Percentiles rank a stretch among this genome's conserved stretches.
phyloP scores from a whole-genome alignment of 108 stramenopile species.

The Cyclotella cryptica region DNA sequence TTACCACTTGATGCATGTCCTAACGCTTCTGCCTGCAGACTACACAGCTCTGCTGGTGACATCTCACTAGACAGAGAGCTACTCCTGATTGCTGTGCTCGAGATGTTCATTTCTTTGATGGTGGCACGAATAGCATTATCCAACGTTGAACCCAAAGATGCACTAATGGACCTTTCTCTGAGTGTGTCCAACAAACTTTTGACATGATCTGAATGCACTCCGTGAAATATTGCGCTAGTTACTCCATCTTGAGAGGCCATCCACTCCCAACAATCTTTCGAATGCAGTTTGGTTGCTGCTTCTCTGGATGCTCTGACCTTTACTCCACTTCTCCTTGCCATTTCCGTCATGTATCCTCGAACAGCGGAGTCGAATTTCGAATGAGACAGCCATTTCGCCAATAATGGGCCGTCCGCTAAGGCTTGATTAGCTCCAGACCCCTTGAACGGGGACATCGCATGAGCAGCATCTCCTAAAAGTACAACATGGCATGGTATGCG shows the following conservation, averaged over 20 bases:
- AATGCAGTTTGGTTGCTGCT: constrained; percentile 70
- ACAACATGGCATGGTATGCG: constrained; percentile 61
- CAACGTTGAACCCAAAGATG: constrained; percentile 51
- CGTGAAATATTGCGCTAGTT: constrained; percentile 59
- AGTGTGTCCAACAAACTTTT: constrained; percentile 50
- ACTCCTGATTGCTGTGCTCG: constrained; percentile 7
- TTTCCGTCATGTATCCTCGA: constrained; percentile 74
- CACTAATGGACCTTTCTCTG: constrained; percentile 53
- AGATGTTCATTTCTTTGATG: constrained; percentile 55
- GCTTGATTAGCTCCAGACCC: constrained; percentile 96
- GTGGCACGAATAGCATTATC: constrained; percentile 50
- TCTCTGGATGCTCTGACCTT: constrained; percentile 78
- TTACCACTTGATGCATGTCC: constrained; percentile 53
- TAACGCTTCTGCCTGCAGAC: constrained; percentile 45
- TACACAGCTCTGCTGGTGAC: constrained; percentile 9
- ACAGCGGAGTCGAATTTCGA: constrained; percentile 68
- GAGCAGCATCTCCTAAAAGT: constrained; percentile 88
- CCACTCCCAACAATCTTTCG: constrained; percentile 53
- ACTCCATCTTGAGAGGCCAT: constrained; percentile 32
- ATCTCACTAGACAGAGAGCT: constrained; percentile 16
- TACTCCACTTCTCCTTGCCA: constrained; percentile 67
- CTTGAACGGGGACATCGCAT: constrained; percentile 93
- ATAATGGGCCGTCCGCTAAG: constrained; percentile 81
- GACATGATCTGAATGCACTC: constrained; percentile 49
- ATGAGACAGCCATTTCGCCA: constrained; percentile 67